A percentile compares a stretch with the other conserved stretches of the same genome.
Evolutionary conservation across 768 basidiomycete genomes (phyloP).

Genomic region (Boletus reticulatus): DNA sequence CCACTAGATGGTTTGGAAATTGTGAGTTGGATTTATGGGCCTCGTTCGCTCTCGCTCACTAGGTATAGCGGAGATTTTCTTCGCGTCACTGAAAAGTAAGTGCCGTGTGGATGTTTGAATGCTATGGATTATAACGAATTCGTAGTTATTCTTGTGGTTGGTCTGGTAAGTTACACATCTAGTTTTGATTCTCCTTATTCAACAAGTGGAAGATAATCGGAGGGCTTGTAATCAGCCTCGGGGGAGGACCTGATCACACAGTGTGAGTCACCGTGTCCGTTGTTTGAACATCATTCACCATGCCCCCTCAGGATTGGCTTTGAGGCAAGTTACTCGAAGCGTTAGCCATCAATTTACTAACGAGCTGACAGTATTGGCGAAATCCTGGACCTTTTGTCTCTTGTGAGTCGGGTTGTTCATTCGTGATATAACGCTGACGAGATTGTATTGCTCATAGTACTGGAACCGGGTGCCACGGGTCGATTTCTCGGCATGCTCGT

Average conservation of each 20-base stretch:
- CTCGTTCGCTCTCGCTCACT: constrained; percentile 1
- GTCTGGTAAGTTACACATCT: constrained; percentile 21
- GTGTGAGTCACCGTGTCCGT: constrained; percentile 32
- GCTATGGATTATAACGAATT: background rate
- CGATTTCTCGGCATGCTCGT: constrained; percentile 22
- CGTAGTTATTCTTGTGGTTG: constrained; percentile 37
- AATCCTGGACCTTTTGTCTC: constrained; percentile 26
- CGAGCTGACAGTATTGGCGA: constrained; percentile 16
- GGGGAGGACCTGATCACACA: constrained; percentile 54
- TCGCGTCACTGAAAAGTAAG: constrained; percentile 25
- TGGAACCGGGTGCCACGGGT: constrained; percentile 23
- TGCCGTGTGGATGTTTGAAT: background rate
- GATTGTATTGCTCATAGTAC: background rate
- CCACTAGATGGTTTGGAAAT: constrained; percentile 20
- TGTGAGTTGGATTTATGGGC: constrained; percentile 7
- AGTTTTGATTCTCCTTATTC: background rate
- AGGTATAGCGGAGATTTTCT: constrained; percentile 19
- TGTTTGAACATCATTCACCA: constrained; percentile 18
- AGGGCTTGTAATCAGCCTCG: constrained; percentile 53
- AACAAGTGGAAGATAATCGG: constrained; percentile 28
- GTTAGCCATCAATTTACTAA: background rate
- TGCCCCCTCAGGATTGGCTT: constrained; percentile 16
- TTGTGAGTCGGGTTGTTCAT: background rate
- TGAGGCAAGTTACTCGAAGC: background rate
- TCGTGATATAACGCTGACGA: background rate